phyloP scores from a whole-genome alignment of 805 yeast genomes.

The Nematodospora valgi region DNA sequence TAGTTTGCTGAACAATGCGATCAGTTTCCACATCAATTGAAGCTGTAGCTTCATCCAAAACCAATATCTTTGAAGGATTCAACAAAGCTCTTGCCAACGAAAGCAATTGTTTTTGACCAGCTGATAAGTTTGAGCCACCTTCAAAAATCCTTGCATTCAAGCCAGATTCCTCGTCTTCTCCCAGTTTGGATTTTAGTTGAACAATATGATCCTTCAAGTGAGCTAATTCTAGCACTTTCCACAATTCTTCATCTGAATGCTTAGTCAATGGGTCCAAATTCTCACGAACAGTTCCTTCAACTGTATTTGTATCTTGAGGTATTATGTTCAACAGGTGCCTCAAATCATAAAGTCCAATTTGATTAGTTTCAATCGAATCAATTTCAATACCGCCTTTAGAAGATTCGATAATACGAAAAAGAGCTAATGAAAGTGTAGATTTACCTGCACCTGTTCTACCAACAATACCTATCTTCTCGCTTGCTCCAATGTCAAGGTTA shows the following conservation, averaged over 20 bases:
- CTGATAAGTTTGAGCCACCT: slow-evolving; percentile 36
- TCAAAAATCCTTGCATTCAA: slow-evolving; percentile 29
- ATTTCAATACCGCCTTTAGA: slow-evolving; percentile 64
- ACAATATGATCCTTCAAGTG: slow-evolving; percentile 68
- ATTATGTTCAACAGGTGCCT: slow-evolving; percentile 77
- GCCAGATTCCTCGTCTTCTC: slow-evolving; percentile 11
- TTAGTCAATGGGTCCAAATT: slow-evolving; percentile 78
- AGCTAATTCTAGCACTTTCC: slow-evolving; percentile 75
- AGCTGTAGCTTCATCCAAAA: slow-evolving; percentile 78
- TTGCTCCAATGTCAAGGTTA: slow-evolving; percentile 57
- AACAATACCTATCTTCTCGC: slow-evolving; percentile 90
- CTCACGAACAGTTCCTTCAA: slow-evolving; percentile 81
- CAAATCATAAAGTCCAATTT: slow-evolving; percentile 72
- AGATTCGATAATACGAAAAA: slow-evolving; percentile 81
- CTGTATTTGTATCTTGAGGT: slow-evolving; percentile 92
- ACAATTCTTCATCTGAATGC: slow-evolving; percentile 67
- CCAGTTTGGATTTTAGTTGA: slow-evolving; percentile 35
- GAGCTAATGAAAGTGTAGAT: slow-evolving; percentile 77
- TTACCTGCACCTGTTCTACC: slow-evolving; percentile 94
- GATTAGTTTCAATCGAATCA: slow-evolving; percentile 64
- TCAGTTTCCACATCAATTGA: slow-evolving; percentile 39
- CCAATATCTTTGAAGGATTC: slow-evolving; percentile 62
- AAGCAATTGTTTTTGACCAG: slow-evolving; percentile 37
- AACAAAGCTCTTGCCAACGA: slow-evolving; percentile 38
- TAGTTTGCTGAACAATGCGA: slow-evolving; percentile 33